A percentile compares a stretch with the other conserved stretches of the same genome.
These are phyloP conservation scores for Saposhnikovia divaricata DNA, from an alignment of 129 eudicot genomes.

Conservation along the genomic window DNA sequence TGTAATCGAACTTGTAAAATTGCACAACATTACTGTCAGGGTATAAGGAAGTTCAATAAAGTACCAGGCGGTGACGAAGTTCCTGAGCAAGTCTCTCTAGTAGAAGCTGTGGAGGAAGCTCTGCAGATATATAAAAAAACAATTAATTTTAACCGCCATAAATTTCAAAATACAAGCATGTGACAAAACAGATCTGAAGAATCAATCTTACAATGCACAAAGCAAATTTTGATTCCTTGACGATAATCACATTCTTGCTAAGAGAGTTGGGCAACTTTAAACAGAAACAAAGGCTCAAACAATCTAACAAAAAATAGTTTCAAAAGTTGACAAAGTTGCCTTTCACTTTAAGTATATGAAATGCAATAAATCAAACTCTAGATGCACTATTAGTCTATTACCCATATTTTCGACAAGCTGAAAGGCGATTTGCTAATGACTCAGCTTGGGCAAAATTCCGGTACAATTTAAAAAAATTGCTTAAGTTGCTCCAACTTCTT, in stretches of 20 bases:
- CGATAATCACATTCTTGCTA: neutral
- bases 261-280: neutral
- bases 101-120: constrained; percentile 89
- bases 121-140: constrained; percentile 28
- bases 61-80: constrained; percentile 84
- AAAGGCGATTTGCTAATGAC: neutral
- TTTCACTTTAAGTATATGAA: neutral
- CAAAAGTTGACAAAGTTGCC: neutral
- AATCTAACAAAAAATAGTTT: neutral
- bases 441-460: neutral
- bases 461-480: too few relatives aligned
- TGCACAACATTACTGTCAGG: neutral
- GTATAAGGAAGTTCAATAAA: neutral
- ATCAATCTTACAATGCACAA: neutral
- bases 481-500: neutral
- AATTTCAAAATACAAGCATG: neutral
- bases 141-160: neutral
- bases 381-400: neutral
- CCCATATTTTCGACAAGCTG: neutral
- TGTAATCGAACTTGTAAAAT: too few relatives aligned
- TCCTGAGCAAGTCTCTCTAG: constrained; percentile 84
- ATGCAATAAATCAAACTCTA: neutral
- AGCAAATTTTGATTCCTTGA: neutral
- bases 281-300: neutral
- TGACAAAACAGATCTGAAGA: neutral